Evolutionary conservation across 371 early-diverging fungal species (phyloP).

Genomic region (Mucor lusitanicus): DNA sequence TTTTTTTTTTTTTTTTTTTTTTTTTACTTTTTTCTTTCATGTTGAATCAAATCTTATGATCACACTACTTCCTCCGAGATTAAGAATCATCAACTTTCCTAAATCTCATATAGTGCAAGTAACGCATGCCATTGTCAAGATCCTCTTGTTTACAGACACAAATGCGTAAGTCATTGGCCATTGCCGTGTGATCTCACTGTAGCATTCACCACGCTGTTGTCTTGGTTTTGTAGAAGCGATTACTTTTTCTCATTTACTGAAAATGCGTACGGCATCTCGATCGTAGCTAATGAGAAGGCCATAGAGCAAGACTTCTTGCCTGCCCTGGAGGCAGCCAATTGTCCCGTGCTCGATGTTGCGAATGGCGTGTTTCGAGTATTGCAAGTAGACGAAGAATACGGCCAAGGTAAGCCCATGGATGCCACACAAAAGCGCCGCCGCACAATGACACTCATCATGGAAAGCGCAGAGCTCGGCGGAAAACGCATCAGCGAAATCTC

Average conservation of each 20-base stretch:
- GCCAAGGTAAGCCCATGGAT: conserved; percentile 35
- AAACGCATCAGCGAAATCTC: conserved; percentile 63
- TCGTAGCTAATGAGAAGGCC: conserved; percentile 52
- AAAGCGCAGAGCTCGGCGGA: conserved; percentile 50
- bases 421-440: neutral
- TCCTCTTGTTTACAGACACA: conserved; percentile 40
- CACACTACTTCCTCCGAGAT: conserved; percentile 11
- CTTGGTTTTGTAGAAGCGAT: conserved; percentile 30
- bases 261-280: conserved; percentile 60
- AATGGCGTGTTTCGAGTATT: conserved; percentile 58
- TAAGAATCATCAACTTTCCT: conserved; percentile 18
- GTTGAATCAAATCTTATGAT: conserved; percentile 12
- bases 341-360: conserved; percentile 29
- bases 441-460: neutral
- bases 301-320: conserved; percentile 42
- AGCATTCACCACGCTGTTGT: neutral
- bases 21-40: neutral
- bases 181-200: no score
- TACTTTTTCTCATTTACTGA: conserved; percentile 66
- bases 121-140: conserved; percentile 56
- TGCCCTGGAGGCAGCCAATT: conserved; percentile 26
- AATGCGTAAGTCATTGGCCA: neutral
- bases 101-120: conserved; percentile 11
- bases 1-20: neutral
- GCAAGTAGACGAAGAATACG: conserved; percentile 59